Percentiles rank a stretch among this genome's conserved stretches.
Evolutionary conservation across 2,329 filamentous ascomycete species (phyloP).

Genomic region (Fusarium keratoplasticum): DNA sequence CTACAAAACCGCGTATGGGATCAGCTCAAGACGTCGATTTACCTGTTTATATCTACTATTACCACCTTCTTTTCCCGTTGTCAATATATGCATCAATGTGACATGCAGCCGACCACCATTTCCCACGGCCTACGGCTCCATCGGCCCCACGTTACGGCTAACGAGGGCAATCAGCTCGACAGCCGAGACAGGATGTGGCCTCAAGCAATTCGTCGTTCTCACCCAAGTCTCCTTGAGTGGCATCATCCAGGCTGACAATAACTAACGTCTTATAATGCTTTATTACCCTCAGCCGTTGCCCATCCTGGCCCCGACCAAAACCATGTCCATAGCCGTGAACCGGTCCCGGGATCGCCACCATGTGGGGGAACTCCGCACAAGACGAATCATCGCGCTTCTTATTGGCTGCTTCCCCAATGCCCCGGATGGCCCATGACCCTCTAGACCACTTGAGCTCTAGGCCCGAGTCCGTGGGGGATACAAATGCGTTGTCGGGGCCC

Average conservation of each 20-base stretch:
- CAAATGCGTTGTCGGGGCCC: conserved; percentile 29
- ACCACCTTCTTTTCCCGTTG: neutral
- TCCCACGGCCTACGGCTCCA: neutral
- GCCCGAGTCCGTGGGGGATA: conserved; percentile 16
- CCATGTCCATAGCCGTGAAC: conserved; percentile 5
- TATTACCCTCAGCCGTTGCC: no score
- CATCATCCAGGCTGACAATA: neutral
- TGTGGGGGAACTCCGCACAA: conserved; percentile 19
- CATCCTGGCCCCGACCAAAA: neutral
- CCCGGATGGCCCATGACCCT: conserved; percentile 8
- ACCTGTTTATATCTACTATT: neutral
- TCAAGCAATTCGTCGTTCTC: neutral
- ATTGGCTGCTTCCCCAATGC: conserved; percentile 9
- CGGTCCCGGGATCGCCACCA: conserved; percentile 18
- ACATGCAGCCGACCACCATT: neutral
- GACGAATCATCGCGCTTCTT: neutral
- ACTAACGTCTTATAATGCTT: no score
- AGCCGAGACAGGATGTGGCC: neutral
- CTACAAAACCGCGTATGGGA: neutral
- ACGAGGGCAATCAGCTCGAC: neutral
- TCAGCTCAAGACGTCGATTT: no score
- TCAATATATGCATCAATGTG: neutral
- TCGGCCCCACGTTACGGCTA: neutral
- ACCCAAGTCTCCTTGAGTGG: neutral
- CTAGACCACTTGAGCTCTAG: conserved; percentile 5